phyloP scores from a whole-genome alignment of 2,329 filamentous ascomycete species.

The Trichoderma aggressivum region DNA sequence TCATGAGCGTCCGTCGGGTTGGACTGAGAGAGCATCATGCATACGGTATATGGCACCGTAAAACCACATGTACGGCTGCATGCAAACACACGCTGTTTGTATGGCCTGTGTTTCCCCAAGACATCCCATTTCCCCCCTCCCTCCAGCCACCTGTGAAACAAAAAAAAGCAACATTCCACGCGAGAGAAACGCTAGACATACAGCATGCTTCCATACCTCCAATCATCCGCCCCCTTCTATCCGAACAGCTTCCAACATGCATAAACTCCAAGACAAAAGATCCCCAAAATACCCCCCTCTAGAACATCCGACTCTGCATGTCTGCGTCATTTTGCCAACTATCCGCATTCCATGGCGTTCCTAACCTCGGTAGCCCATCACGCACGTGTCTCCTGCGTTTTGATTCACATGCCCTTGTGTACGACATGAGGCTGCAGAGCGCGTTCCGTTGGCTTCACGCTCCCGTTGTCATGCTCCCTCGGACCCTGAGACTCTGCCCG shows the following conservation, averaged over 20 bases:
- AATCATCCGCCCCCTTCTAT: neutral
- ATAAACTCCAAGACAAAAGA: neutral
- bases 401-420: neutral
- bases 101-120: neutral
- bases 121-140: neutral
- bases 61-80: neutral
- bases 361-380: neutral
- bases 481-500: neutral
- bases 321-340: neutral
- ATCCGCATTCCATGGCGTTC: neutral
- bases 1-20: neutral
- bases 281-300: neutral
- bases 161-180: neutral
- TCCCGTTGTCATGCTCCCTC: neutral
- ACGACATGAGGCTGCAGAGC: neutral
- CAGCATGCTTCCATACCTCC: neutral
- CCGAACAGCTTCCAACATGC: neutral
- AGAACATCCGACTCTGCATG: neutral
- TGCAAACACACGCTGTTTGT: neutral
- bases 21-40: neutral
- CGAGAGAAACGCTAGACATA: neutral
- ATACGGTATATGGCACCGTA: neutral
- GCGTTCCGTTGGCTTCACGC: neutral
- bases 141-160: neutral
- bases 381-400: neutral